Conservation (phyloP, 176 grass and related monocot species). For the Panicum miliaceum region DNA sequence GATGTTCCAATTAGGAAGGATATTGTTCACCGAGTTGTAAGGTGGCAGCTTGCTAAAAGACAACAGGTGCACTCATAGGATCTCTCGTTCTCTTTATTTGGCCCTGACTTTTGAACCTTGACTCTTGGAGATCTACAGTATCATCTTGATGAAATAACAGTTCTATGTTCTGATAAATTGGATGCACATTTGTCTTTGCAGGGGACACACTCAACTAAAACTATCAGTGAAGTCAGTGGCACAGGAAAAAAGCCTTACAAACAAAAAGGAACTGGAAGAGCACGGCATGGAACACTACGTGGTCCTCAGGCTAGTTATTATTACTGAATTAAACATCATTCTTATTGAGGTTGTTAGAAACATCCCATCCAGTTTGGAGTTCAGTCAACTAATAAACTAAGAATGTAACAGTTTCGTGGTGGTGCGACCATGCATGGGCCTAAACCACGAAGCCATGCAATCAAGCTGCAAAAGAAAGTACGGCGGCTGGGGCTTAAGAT, state of each 20-base stretch:
- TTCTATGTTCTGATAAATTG: too few species aligned
- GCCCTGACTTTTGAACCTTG: too few species aligned
- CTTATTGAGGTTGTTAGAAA: constrained; percentile 9
- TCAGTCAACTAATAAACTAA: background rate
- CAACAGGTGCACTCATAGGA: constrained; percentile 64
- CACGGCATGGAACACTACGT: constrained; percentile 86
- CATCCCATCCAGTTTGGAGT: background rate
- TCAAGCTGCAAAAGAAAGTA: constrained; percentile 96
- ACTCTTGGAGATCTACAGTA: too few species aligned
- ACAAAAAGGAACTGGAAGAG: constrained; percentile 93
- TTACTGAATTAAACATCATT: constrained; percentile 2
- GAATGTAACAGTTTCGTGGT: constrained; percentile 79
- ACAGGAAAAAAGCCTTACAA: constrained; percentile 87
- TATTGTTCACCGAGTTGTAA: constrained; percentile 89
- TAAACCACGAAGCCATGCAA: constrained; percentile 94
- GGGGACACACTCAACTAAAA: constrained; percentile 97
- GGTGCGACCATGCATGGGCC: constrained; percentile 94
- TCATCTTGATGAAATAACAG: too few species aligned
- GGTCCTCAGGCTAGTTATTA: constrained; percentile 68
- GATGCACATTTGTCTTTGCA: constrained; percentile 1
- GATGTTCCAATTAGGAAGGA: constrained; percentile 93
- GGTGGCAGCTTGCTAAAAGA: constrained; percentile 97
- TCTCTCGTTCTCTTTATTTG: background rate
- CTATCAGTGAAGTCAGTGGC: constrained; percentile 89
- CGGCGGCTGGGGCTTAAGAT: constrained; percentile 85